Base-by-base conservation (phyloP, 139 green algal species). In the Tetratostichococcus sp. region DNA sequence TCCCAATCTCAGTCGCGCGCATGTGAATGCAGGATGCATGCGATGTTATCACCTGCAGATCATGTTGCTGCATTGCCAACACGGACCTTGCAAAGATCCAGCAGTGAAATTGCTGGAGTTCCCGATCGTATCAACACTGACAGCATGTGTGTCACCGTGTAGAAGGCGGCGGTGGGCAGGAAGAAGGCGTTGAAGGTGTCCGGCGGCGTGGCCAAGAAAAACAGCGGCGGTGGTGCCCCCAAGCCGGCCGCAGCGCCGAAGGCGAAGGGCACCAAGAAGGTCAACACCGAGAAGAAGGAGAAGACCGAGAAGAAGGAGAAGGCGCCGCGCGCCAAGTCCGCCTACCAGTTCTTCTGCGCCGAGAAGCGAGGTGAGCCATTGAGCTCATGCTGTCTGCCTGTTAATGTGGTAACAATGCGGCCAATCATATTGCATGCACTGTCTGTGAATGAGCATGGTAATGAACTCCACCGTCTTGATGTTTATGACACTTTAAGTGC, bases 321-420 rank as follows among this genome's bases (percentile, higher is more conserved):
- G 67, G 34, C 43, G 35, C 30, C 43, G 65, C 67, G 65, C 21
- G 69, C 75, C 30, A 81, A 81, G 75, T 77, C 43, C 22, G 69
- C 79, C 42, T 84, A 75, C 69, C 75, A 77, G 50, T 80, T 78
- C 70, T 84, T 77, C 65, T 58, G 26, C 21, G 42, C 58, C 32
- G 74, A 59, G 0, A 78, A 71, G 31, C 30, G 79, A 31, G 70
- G 74, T 74, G 30, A 26, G 67, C 35, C 22, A 8, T 73, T 23
- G 30, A 67, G 16, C 21, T 57, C 6, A 25, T 25, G 50, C 30
- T 30, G 17, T 42, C 43, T 26, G 62, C 28, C 26, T 34, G 2
- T 6, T 19, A n/a, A 66, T 66, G n/a, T n/a, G n/a, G n/a, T n/a
- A n/a, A n/a, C n/a, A n/a, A n/a, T n/a, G n/a, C n/a, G n/a, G n/a